phyloP scores from a whole-genome alignment of 2,329 filamentous ascomycete species.

The Colletotrichum scovillei region DNA sequence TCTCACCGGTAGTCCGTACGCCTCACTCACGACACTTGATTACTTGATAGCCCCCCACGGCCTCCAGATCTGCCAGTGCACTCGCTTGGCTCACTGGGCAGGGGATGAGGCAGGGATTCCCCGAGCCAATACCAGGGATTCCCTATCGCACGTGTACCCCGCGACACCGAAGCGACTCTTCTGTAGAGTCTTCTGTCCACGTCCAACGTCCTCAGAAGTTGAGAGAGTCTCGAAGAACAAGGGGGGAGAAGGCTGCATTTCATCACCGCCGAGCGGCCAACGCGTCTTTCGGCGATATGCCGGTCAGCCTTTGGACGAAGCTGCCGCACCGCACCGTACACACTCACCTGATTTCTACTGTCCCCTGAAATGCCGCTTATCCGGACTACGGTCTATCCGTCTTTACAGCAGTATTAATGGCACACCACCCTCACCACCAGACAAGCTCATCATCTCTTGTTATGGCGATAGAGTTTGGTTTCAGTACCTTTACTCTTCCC shows the following conservation, averaged over 20 bases:
- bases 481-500: background rate
- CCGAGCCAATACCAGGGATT: conserved; percentile 21
- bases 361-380: background rate
- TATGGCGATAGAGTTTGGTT: background rate
- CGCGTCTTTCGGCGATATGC: background rate
- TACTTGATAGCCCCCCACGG: background rate
- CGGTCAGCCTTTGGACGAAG: background rate
- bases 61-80: conserved; percentile 19
- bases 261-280: background rate
- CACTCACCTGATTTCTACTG: background rate
- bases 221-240: background rate
- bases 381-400: background rate
- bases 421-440: background rate
- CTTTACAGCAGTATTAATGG: background rate
- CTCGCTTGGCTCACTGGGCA: conserved; percentile 16
- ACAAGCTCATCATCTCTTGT: background rate
- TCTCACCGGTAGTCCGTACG: background rate
- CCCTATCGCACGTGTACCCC: conserved; percentile 15
- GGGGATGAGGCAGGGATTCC: background rate
- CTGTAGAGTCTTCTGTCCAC: background rate
- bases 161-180: conserved; percentile 3
- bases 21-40: background rate
- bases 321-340: background rate
- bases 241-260: background rate
- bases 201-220: too few species aligned